Conservation (phyloP, 257 asterid genomes). For the Mentha longifolia region DNA sequence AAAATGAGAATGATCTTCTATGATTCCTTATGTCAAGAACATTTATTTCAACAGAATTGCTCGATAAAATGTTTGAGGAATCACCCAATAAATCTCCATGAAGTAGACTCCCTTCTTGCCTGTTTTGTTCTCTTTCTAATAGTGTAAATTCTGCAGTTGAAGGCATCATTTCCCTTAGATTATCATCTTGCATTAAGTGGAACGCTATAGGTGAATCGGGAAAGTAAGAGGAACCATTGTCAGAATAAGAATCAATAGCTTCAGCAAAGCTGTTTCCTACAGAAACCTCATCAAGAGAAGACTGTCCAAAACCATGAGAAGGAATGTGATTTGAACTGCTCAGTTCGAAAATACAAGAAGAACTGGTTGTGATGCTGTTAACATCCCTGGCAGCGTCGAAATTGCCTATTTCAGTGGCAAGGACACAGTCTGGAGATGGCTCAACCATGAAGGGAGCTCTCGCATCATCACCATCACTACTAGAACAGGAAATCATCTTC, state of each 20-base stretch:
- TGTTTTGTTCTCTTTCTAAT: constrained; percentile 56
- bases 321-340: constrained; percentile 29
- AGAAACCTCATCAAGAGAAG: constrained; percentile 52
- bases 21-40: constrained; percentile 53
- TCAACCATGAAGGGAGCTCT: constrained; percentile 51
- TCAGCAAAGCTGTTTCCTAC: constrained; percentile 51
- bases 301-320: constrained; percentile 39
- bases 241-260: constrained; percentile 52
- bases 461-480: constrained; percentile 46
- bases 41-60: constrained; percentile 52
- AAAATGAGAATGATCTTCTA: constrained; percentile 61
- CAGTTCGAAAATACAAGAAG: constrained; percentile 33
- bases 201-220: constrained; percentile 49
- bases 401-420: constrained; percentile 36
- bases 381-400: constrained; percentile 31
- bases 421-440: constrained; percentile 38
- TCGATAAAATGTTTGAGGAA: constrained; percentile 47
- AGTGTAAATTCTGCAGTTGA: constrained; percentile 45
- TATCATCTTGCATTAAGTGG: constrained; percentile 40
- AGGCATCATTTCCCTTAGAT: constrained; percentile 42
- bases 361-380: constrained; percentile 29
- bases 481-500: constrained; percentile 44
- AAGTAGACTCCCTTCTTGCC: constrained; percentile 45
- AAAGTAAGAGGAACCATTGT: constrained; percentile 46
- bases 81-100: constrained; percentile 54